These are phyloP conservation scores for Canavalia gladiata DNA, from an alignment of 306 rosid species.

Conservation along the genomic window DNA sequence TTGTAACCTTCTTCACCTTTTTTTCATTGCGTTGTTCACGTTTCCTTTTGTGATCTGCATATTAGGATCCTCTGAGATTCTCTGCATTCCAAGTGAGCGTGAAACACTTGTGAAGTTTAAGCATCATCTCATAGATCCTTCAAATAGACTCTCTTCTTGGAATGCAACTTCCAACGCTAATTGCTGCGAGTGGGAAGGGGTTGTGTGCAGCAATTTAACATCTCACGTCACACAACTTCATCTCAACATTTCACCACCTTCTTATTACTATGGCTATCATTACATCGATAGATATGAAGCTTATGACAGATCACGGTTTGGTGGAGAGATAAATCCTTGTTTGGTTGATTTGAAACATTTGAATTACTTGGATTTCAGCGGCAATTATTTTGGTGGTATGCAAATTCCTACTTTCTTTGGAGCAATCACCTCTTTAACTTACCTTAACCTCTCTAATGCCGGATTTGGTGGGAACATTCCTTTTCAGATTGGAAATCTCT, in stretches of 20 bases:
- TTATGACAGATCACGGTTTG: not conserved
- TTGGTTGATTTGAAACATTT: slow-evolving; percentile 43
- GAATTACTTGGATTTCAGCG: slow-evolving; percentile 29
- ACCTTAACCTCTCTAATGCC: not conserved
- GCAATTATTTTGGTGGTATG: slow-evolving; percentile 8
- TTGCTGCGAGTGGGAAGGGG: not conserved
- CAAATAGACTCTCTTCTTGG: not conserved
- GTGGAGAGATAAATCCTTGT: slow-evolving; percentile 15
- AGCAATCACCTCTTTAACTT: slow-evolving; percentile 20
- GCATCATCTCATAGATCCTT: not conserved
- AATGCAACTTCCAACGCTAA: not conserved
- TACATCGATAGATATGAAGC: not conserved
- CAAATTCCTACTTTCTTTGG: slow-evolving; percentile 20
- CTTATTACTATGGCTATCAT: not conserved
- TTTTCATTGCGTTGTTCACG: not conserved
- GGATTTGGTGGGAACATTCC: slow-evolving; percentile 3
- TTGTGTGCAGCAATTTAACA: not conserved
- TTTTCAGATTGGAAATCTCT: slow-evolving; percentile 7
- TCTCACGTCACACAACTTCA: not conserved
- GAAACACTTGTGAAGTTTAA: not conserved
- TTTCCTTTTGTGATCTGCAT: not conserved
- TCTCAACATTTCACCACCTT: not conserved
- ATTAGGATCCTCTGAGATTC: not conserved
- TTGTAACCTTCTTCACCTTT: not conserved
- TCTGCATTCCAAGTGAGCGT: not conserved